These are phyloP conservation scores for Microsporum audouinii DNA, from an alignment of 2,329 filamentous ascomycete genomes.

Conservation along the genomic window DNA sequence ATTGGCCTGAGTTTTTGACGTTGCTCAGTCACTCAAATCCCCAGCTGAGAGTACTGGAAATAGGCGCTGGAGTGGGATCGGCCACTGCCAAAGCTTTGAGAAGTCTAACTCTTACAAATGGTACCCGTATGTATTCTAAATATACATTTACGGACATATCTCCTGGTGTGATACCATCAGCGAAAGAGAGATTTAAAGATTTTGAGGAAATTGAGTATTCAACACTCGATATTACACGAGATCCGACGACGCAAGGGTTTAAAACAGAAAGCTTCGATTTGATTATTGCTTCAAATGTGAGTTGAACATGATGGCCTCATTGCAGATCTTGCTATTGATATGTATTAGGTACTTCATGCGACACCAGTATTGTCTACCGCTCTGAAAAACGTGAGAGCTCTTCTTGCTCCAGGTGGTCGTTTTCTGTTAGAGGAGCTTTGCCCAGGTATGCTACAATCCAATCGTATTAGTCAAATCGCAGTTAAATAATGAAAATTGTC, in stretches of 20 bases:
- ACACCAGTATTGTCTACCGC: not conserved
- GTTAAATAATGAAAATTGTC: not conserved
- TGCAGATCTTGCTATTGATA: not conserved
- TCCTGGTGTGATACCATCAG: not conserved
- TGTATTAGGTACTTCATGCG: not conserved
- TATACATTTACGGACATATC: slow-evolving; percentile 12
- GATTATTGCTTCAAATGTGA: not conserved
- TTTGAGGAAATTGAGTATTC: not conserved
- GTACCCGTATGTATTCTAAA: not conserved
- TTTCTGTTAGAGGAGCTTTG: not conserved
- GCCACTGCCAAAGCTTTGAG: not conserved
- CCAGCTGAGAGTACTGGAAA: not conserved
- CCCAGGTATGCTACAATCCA: not conserved
- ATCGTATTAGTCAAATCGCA: not conserved
- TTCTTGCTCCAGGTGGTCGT: not conserved
- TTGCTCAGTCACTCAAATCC: not conserved
- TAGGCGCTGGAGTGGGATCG: not conserved
- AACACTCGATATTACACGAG: not conserved
- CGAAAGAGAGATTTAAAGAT: not conserved
- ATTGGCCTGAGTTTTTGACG: not conserved
- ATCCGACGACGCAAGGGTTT: not conserved
- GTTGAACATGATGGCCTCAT: not conserved
- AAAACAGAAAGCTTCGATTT: not conserved
- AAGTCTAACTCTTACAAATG: not conserved
- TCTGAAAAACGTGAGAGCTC: not conserved